These are phyloP conservation scores for Thielaviopsis populi DNA, from an alignment of 2,329 filamentous ascomycete species.

Conservation along the genomic window DNA sequence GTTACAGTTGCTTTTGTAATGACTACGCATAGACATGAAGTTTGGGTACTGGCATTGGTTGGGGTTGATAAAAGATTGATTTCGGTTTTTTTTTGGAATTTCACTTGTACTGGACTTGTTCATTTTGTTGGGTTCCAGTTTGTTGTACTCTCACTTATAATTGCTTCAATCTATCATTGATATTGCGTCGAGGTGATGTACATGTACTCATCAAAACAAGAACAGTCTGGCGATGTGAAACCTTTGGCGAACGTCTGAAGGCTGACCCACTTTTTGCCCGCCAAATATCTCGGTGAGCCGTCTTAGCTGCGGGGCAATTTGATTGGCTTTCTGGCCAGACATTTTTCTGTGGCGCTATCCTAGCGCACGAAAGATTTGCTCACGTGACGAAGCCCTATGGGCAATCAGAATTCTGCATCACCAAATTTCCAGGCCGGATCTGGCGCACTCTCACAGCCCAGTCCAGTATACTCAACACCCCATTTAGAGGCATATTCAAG, in stretches of 20 bases:
- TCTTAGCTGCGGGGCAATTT: neutral
- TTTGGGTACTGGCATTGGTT: constrained; percentile 6
- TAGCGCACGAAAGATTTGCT: constrained; percentile 17
- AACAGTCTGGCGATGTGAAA: neutral
- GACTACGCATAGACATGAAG: constrained; percentile 4
- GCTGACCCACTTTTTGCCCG: constrained; percentile 2
- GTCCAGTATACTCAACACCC: constrained; percentile 23
- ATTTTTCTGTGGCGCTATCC: constrained; percentile 13
- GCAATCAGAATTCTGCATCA: constrained; percentile 23
- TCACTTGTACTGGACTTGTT: neutral
- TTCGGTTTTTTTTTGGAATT: neutral
- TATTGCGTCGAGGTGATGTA: too few relatives aligned
- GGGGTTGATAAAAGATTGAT: neutral
- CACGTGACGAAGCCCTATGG: constrained; percentile 26
- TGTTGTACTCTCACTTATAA: too few relatives aligned
- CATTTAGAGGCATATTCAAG: constrained; percentile 29
- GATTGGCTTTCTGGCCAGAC: neutral
- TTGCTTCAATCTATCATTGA: too few relatives aligned
- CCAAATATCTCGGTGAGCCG: constrained; percentile 6
- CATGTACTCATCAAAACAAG: neutral
- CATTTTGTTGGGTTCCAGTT: too few relatives aligned
- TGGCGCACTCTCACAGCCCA: constrained; percentile 24
- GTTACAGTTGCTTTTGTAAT: neutral
- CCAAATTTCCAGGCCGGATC: constrained; percentile 26
- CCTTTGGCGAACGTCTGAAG: neutral